Base-by-base conservation (phyloP, 108 stramenopile species). In the Epithemia pelagica region DNA sequence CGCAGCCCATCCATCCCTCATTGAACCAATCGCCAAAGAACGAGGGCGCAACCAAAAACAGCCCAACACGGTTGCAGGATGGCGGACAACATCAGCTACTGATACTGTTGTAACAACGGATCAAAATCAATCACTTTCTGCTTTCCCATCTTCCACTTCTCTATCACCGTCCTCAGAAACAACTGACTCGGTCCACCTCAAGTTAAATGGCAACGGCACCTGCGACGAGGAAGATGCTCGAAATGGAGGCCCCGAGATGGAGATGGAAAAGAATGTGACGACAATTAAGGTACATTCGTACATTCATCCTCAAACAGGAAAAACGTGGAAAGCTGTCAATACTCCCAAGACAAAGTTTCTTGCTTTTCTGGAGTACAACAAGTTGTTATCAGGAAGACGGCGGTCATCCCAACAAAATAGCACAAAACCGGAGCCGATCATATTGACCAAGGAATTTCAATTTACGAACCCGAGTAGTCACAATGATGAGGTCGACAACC, bases 311-410 rank as follows among this genome's bases (percentile, higher is more conserved):
- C 61, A n/a, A 7, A 59, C 56, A 1, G 32, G 33, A 59, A n/a
- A 59, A 10, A 31, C 7, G n/a, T 68, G 57, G 58, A 30, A 59
- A 30, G 67, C 58, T 1, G 22, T 68, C 58, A 68, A 68, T 32
- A 68, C 67, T 20, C 26, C 67, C 30, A 28, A n/a, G 1, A 20
- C 23, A 21, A 68, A 68, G 30, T 68, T 68, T 32, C 19, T 59
- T 1, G 67, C 67, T 18, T 68, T 66, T 68, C 59, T 68, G 67
- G 23, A 68, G 33, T 68, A 68, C 57, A 20, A 61, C 30, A 7
- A 61, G 21, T 7, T 61, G 21, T 2, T 51, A 37, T 37, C 32
- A 23, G 33, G 65, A 28, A 18, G 54, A 66, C 53, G 54, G n/a
- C 8, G 37, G 30, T 21, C 23, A 26, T 32, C 22, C 5, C 57